Conservation (phyloP, 345 rosid genomes). For the Carallia pectinifolia region DNA sequence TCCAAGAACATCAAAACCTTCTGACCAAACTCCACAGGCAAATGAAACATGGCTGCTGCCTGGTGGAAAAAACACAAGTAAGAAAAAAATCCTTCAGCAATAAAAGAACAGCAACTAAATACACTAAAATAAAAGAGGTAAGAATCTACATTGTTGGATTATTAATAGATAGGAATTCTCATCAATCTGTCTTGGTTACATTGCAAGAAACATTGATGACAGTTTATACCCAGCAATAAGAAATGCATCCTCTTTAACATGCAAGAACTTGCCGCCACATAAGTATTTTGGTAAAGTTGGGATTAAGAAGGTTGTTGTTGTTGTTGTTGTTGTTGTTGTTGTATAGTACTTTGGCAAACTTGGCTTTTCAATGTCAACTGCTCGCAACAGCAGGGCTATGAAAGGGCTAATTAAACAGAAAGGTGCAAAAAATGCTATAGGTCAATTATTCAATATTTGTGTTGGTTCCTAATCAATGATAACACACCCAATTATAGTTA, state of each 20-base stretch:
- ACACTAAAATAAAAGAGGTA: not conserved
- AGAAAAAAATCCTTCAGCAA: slow-evolving; percentile 11
- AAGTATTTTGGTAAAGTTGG: not conserved
- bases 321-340: not conserved
- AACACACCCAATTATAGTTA: too few relatives aligned
- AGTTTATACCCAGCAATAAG: not conserved
- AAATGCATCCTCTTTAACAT: not conserved
- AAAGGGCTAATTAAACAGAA: not conserved
- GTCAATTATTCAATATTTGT: not conserved
- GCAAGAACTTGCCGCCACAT: not conserved
- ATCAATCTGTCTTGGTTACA: not conserved
- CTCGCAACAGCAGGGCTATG: not conserved
- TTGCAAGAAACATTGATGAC: not conserved
- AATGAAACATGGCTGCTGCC: slow-evolving; percentile 51
- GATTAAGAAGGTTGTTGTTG: too few relatives aligned
- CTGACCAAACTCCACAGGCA: slow-evolving; percentile 84
- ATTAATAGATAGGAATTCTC: not conserved
- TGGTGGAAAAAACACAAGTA: slow-evolving; percentile 37
- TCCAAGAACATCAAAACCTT: slow-evolving; percentile 76
- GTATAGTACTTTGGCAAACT: not conserved
- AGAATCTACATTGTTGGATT: not conserved
- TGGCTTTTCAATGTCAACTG: not conserved
- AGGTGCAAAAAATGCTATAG: not conserved
- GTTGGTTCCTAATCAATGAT: not conserved
- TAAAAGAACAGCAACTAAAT: not conserved